Evolutionary conservation across 345 rosid species (phyloP), one percentile per base, ranked within the genome.

Genomic region (Rubroshorea leprosula): DNA sequence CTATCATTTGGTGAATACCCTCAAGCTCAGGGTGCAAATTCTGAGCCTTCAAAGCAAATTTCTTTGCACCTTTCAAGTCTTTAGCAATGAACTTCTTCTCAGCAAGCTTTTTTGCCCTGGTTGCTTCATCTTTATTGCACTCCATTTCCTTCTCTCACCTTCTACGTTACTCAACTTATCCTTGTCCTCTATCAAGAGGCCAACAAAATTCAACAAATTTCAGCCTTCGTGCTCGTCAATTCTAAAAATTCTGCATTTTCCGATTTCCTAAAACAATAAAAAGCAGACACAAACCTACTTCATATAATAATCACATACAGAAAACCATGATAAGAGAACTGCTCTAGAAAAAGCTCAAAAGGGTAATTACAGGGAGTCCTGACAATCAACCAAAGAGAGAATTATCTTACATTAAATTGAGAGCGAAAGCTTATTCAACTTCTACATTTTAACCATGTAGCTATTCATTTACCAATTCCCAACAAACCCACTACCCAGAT

Each of bases 21-120:
- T 81, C 83, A 5, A 83, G 68, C 23, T 58, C 76, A 9, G 86
- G 90, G 67, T 72, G 78, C 67, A 85, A 73, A 51, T 67, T 80
- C 41, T 80, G 93, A 57, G 93, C 89, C 67, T 85, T 85, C 74
- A 83, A 41, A 5, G 83, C 82, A 65, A 83, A 83, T 63, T 81
- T 85, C 74, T 72, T 83, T 3, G 93, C 93, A 26, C 84, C 86
- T 0, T 41, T 17, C 49, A 70, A 39, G 51, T 84, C 91, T 73
- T 72, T 78, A 13, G 59, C 72, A 4, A 47, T 63, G 60, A 82
- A 81, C 70, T 80, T 84, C 66, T 61, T 82, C 74, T 82, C 91
- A 4, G 91, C 82, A 64, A 84, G 78, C 66, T 80, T 80, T 63
- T 80, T 84, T 14, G 91, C 91, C 58, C 82, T 77, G 31, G 38